Evolutionary conservation across 148 eudicot genomes (phyloP), one percentile per base, ranked within the genome.

Genomic region (Arctostaphylos glauca): DNA sequence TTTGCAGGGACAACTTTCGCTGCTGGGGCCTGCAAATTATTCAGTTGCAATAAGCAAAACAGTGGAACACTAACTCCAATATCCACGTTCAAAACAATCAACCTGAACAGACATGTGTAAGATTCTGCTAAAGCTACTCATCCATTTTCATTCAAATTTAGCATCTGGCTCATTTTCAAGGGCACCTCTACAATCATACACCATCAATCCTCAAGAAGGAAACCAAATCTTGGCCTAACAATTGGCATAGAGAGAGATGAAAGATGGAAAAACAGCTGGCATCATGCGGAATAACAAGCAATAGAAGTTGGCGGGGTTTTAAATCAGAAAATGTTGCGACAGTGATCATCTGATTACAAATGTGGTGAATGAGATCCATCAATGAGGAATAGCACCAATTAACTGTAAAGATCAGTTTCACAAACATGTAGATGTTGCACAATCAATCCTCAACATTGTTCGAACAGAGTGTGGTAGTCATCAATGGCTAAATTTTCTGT

Each of bases 1-100:
- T 79, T 79, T 13, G 73, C 62, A 62, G 73, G 56, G 19, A 79
- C 81, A 60, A 48, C 55, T 62, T 47, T 79, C 18, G 44, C 23
- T 5, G 54, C 56, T 7, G 81, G 56, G 44, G 44, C 73, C 81
- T 79, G 73, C 62, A 76, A 53, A 53, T 43, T 6, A 25, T 25
- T 38, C 14, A 14, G 23, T 54, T 31, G 10, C 9, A 23, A 52
- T 52, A 52, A 76, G 46, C 47, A 76, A 25, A 14, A 75, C 3
- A 50, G 48, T 4, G 53, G 60, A 23, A 3, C 62, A 31, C 0
- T 0, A 76, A 38, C 13, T 25, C 2, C 15, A 25, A 52, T 9
- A 52, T 8, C 12, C 41, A 31, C 2, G 16, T 16, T 21, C 21
- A 75, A 75, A 56, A 75, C 21, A 52, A 23, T 16, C 15, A 19